Conservation (phyloP, 1,139 yeast species). For the Suhomyces atakaporum region DNA sequence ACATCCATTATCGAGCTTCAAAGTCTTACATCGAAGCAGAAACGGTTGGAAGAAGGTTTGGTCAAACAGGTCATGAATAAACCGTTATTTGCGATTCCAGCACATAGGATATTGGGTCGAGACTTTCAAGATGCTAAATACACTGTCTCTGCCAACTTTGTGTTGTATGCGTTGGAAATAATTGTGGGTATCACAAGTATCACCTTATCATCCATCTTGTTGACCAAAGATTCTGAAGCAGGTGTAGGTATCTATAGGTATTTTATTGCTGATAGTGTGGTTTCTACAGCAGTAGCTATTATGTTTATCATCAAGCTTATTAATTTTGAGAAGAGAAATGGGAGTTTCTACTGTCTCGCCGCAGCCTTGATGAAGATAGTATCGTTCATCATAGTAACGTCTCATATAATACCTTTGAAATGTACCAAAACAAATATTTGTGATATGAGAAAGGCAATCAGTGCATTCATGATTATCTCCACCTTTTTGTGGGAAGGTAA, state of each 20-base stretch:
- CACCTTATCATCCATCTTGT: constrained; percentile 30
- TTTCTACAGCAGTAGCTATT: constrained; percentile 37
- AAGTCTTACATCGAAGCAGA: constrained; percentile 28
- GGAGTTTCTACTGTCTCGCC: constrained; percentile 43
- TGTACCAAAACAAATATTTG: constrained; percentile 30
- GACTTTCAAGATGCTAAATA: constrained; percentile 22
- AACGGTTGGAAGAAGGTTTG: constrained; percentile 32
- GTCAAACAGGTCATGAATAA: constrained; percentile 40
- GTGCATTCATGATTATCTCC: constrained; percentile 42
- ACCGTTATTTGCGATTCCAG: constrained; percentile 26
- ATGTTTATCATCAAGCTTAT: constrained; percentile 38
- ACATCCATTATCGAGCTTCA: constrained; percentile 10
- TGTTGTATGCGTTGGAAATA: constrained; percentile 40
- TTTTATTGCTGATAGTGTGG: constrained; percentile 40
- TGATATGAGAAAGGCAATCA: constrained; percentile 37
- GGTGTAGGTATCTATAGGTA: constrained; percentile 35
- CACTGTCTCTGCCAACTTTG: constrained; percentile 31
- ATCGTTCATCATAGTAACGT: constrained; percentile 34
- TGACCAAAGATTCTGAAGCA: constrained; percentile 26
- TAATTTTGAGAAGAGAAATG: constrained; percentile 45
- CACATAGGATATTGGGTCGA: constrained; percentile 16
- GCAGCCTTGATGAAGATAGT: constrained; percentile 37
- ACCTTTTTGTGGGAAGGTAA: constrained; percentile 44
- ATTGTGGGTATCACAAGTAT: constrained; percentile 36
- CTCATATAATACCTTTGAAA: constrained; percentile 28